Conservation (phyloP, 2,329 filamentous ascomycete genomes). For the Rhynchosporium graminicola region DNA sequence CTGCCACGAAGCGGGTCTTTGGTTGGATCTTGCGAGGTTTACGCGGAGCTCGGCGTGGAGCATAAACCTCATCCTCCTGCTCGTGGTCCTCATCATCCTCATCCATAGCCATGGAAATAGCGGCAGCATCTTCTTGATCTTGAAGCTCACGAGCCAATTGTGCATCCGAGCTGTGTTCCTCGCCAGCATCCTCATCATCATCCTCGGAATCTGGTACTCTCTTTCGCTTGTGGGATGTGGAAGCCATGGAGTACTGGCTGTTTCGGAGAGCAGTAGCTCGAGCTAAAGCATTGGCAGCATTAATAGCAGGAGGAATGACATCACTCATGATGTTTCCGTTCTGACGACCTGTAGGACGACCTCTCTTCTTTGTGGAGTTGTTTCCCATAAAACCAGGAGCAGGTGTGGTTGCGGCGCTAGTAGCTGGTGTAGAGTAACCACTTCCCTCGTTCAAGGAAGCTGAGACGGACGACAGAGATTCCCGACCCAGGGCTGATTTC, state of each 20-base stretch:
- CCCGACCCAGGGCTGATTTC: conserved; percentile 36
- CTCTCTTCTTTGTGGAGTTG: conserved; percentile 35
- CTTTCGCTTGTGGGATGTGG: conserved; percentile 46
- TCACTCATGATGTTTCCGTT: conserved; percentile 16
- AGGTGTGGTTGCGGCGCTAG: conserved; percentile 57
- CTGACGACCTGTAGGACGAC: conserved; percentile 28
- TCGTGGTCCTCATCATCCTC: conserved; percentile 21
- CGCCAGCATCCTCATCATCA: conserved; percentile 35
- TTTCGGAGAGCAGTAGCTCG: conserved; percentile 49
- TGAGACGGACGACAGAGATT: conserved; percentile 45
- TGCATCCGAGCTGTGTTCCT: conserved; percentile 49
- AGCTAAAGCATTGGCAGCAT: conserved; percentile 46
- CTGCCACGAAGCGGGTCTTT: conserved; percentile 23
- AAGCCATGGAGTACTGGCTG: conserved; percentile 52
- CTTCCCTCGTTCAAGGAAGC: conserved; percentile 45
- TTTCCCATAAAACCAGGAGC: conserved; percentile 44
- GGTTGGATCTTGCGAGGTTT: conserved; percentile 23
- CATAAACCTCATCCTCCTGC: no score
- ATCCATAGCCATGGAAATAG: conserved; percentile 35
- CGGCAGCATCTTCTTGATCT: conserved; percentile 50
- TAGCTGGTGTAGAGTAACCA: conserved; percentile 62
- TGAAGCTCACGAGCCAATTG: conserved; percentile 59
- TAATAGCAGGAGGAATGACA: conserved; percentile 40
- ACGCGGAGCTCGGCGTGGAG: conserved; percentile 26
- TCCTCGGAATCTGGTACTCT: conserved; percentile 48